phyloP scores from a whole-genome alignment of 2,329 filamentous ascomycete species.

The Endoconidiophora polonica region DNA sequence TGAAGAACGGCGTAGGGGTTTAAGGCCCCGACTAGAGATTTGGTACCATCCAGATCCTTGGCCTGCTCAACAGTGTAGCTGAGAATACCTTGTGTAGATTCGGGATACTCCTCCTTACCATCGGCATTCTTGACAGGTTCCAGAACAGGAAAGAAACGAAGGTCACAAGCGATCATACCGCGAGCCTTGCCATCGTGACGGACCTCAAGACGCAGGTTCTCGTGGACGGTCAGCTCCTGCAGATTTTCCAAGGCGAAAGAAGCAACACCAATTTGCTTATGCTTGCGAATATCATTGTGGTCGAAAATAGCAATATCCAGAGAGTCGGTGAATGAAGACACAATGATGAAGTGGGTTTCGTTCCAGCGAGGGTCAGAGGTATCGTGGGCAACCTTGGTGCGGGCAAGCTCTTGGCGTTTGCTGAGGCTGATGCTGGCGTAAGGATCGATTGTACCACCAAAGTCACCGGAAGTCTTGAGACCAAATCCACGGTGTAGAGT shows the following conservation, averaged over 20 bases:
- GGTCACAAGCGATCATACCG: constrained; percentile 62
- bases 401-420: constrained; percentile 60
- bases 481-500: constrained; percentile 83
- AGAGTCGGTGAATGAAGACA: constrained; percentile 78
- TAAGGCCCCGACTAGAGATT: constrained; percentile 78
- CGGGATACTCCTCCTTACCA: constrained; percentile 62
- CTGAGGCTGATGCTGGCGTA: constrained; percentile 79
- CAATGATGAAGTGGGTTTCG: constrained; percentile 88
- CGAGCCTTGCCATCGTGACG: constrained; percentile 69
- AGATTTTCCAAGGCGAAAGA: constrained; percentile 74
- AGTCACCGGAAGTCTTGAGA: constrained; percentile 89
- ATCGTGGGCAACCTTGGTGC: constrained; percentile 76
- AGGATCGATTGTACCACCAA: constrained; percentile 79
- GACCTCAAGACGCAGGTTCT: constrained; percentile 74
- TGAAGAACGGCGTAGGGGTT: constrained; percentile 82
- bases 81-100: constrained; percentile 84
- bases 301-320: constrained; percentile 77
- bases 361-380: constrained; percentile 84
- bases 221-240: constrained; percentile 58
- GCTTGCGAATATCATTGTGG: constrained; percentile 90
- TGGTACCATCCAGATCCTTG: constrained; percentile 84
- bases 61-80: constrained; percentile 89
- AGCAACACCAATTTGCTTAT: constrained; percentile 75
- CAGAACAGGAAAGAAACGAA: constrained; percentile 91
- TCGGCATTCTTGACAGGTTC: constrained; percentile 36